Conservation (phyloP, 2,329 filamentous ascomycete species). For the Botrytis fragariae region DNA sequence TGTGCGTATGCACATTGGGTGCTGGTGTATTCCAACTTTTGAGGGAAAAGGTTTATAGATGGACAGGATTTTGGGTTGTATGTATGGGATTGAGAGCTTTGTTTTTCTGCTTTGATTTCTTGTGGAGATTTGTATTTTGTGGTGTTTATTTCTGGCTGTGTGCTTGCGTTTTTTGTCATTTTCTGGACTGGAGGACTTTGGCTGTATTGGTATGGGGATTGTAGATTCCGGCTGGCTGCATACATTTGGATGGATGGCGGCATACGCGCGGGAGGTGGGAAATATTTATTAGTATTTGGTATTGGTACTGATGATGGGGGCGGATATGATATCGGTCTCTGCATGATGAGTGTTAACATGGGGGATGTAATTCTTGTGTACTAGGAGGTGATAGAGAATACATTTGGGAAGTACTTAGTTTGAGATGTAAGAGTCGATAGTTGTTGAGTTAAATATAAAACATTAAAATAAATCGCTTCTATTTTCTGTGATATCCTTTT, state of each 20-base stretch:
- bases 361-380: neutral
- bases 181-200: neutral
- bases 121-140: neutral
- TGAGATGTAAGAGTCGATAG: neutral
- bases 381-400: neutral
- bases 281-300: neutral
- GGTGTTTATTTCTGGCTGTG: neutral
- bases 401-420: neutral
- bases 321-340: neutral
- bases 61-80: neutral
- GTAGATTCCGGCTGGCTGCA: conserved; percentile 2
- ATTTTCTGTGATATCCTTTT: neutral
- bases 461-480: neutral
- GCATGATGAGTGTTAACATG: neutral
- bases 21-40: neutral
- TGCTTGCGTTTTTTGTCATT: neutral
- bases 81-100: neutral
- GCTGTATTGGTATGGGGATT: conserved; percentile 11
- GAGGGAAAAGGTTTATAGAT: conserved; percentile 13
- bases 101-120: neutral
- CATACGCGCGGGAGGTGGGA: neutral
- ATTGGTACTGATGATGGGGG: neutral
- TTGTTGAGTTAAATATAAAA: neutral
- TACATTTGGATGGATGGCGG: conserved; percentile 10
- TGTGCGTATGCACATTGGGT: conserved; percentile 1